Evolutionary conservation across 1,284 basidiomycete genomes (phyloP), one percentile per base, ranked within the genome.

Genomic region (Stygiomarasmius scandens): DNA sequence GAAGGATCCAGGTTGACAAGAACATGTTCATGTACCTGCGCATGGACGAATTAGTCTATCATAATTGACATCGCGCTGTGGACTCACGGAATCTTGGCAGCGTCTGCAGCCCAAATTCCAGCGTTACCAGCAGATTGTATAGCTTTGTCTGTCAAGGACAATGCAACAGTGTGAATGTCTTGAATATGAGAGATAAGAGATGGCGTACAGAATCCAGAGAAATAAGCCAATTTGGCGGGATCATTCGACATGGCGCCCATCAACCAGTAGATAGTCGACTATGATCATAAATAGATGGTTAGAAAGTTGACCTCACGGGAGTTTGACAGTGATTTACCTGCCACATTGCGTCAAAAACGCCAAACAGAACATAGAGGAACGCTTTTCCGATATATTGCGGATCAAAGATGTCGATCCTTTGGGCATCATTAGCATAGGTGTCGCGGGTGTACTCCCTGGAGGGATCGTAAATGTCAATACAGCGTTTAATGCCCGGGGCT

Each of bases 191-290:
- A 67, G 11, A 56, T 66, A 24, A 49, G 3, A 70, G 29, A 32
- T 12, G 29, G 29, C 76, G 53, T 56, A 80, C 79, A 82, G 61
- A 81, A 77, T 58, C 80, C 79, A 34, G 79, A 69, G 61, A 85
- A 80, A 63, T 84, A 74, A 0, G 84, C 83, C 16, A 86, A 72
- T 63, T 83, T 82, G 23, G 73, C 77, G 8, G 82, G 78, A 61
- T 85, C 80, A 58, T 85, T 84, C 3, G 79, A 81, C 80, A 86
- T 82, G 11, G 82, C 80, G 45, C 83, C 83, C 74, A 84, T 80
- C 54, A 82, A 68, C 83, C 82, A 84, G 68, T 84, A 86, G 2
- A 76, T 74, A 2, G 75, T 79, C 3, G 81, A 83, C 64, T 86
- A 83, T 22, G 14, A 16, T 32, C 29, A 45, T 5, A 23, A 16